Conservation (phyloP, 2,329 filamentous ascomycete genomes). For the Penicillium sp. region DNA sequence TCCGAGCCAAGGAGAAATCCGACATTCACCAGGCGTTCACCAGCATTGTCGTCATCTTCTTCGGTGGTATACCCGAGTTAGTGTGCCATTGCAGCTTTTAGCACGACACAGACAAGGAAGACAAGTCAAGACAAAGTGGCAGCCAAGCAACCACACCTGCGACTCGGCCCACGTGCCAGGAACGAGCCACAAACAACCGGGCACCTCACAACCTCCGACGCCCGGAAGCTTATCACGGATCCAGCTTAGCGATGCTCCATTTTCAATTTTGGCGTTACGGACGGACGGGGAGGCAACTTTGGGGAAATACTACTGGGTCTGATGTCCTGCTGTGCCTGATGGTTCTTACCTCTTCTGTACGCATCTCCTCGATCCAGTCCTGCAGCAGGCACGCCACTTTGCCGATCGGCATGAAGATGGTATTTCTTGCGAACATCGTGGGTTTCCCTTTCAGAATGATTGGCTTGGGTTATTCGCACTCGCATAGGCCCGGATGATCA, state of each 20-base stretch:
- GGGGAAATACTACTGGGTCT: background rate
- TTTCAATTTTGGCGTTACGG: background rate
- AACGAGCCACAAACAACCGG: background rate
- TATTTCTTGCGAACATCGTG: conserved; percentile 10
- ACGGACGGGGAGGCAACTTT: background rate
- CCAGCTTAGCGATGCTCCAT: background rate
- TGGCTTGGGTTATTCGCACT: conserved; percentile 8
- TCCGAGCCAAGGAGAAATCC: background rate
- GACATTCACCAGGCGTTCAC: background rate
- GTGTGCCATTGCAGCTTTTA: background rate
- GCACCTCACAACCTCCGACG: conserved; percentile 5
- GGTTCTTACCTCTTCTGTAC: background rate
- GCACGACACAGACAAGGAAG: background rate
- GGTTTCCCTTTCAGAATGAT: conserved; percentile 13
- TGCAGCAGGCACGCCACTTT: background rate
- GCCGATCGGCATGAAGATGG: conserved; percentile 7
- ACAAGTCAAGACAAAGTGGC: background rate
- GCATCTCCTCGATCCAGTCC: background rate
- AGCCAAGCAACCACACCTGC: background rate
- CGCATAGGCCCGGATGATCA: background rate
- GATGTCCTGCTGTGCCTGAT: background rate
- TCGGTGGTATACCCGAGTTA: background rate
- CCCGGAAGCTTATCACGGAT: conserved; percentile 9
- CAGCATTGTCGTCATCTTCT: background rate
- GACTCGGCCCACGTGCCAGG: conserved; percentile 13